Conservation (phyloP, 495 filamentous ascomycete species). For the Trichoderma virens region DNA sequence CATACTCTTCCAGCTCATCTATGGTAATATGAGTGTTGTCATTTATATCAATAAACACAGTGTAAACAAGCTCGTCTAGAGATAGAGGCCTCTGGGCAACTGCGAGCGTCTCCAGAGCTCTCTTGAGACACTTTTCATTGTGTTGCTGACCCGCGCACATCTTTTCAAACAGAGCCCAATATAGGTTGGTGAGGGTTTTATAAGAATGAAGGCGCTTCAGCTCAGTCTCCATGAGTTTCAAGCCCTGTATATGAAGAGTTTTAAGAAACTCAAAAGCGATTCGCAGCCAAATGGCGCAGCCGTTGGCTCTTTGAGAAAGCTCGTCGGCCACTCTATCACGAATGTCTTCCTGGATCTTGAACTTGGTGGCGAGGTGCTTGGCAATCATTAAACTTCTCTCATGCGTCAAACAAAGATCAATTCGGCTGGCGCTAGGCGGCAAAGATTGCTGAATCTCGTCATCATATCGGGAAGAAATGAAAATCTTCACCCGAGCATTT, state of each 20-base stretch:
- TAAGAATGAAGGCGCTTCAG: not conserved
- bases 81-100: constrained; percentile 10
- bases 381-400: not conserved
- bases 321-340: constrained; percentile 2
- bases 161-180: not conserved
- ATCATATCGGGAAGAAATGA: constrained; percentile 11
- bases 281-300: constrained; percentile 15
- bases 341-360: not conserved
- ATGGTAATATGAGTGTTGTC: constrained; percentile 1
- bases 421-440: not conserved
- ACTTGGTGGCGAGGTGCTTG: not conserved
- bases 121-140: not conserved
- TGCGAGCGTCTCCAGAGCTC: constrained; percentile 12
- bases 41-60: constrained; percentile 6
- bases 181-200: not conserved
- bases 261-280: constrained; percentile 5
- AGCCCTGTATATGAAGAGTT: not conserved
- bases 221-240: not conserved
- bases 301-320: constrained; percentile 2
- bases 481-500: constrained; percentile 5
- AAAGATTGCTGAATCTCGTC: not conserved
- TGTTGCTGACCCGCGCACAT: not conserved
- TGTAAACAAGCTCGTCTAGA: constrained; percentile 9
- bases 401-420: not conserved
- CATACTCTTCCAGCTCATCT: constrained; percentile 1